Evolutionary conservation across 331 rosid species (phyloP), one percentile per base, ranked within the genome.

Genomic region (Spiraea crenata): DNA sequence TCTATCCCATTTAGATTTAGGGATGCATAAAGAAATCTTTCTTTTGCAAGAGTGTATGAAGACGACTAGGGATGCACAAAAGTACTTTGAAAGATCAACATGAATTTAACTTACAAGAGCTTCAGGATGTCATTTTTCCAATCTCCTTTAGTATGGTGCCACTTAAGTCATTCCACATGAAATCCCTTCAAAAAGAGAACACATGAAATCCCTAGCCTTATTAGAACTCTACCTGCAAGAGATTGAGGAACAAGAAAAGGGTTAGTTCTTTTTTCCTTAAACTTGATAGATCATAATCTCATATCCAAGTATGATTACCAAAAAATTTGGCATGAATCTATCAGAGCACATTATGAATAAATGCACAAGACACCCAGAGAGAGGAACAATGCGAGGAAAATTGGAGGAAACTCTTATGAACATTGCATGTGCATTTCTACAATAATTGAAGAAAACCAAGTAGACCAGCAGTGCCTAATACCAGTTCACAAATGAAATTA

Each of bases 221-320:
- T 79, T 44, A 95, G 84, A 85, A 89, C 90, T 67, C 77, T 86
- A 57, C 99, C 99, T 95, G 96, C 70, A 77, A 9, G 40, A 72
- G 40, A 55, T 64, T 50, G 47, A 25, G 54, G 74, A 50, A 56
- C 17, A 40, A 42, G 12, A 52, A 62, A 60, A 74, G 5, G 16
- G 5, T 14, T 31, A 65, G 19, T 57, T 60, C 39, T 19, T 54
- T 52, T 20, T 49, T 3, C 52, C 42, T 65, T 7, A 58, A 17
- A n/a, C 5, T 8, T 17, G 39, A 63, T 39, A 50, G 8, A 60
- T 17, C 37, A 76, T 20, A 34, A 25, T 25, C 31, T 40, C 20
- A 45, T 61, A 63, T 67, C 45, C 14, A 38, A 56, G 48, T 12
- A 47, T 42, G 31, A 44, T 46, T 9, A 9, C 31, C n/a, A 46